Evolutionary conservation across 2,329 filamentous ascomycete genomes (phyloP).

Genomic region (Aaosphaeria arxii): DNA sequence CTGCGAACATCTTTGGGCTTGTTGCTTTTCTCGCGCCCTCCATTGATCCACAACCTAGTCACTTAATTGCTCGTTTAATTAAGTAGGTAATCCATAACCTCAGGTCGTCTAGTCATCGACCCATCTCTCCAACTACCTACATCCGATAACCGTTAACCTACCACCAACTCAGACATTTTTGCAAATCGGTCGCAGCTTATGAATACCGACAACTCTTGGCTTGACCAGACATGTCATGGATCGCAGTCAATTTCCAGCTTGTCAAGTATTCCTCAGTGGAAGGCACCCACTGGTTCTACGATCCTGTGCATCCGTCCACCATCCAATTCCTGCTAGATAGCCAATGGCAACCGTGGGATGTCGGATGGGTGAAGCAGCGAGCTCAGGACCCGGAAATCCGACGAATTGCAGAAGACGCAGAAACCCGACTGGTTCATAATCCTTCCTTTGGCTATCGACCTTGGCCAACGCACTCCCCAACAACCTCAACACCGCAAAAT

Average conservation of each 20-base stretch:
- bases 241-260: slow-evolving; percentile 21
- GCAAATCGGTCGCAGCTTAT: not conserved
- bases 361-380: slow-evolving; percentile 27
- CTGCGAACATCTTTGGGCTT: too few species aligned
- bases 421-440: slow-evolving; percentile 15
- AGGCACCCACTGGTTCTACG: slow-evolving; percentile 29
- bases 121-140: not conserved
- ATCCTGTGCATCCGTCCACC: slow-evolving; percentile 20
- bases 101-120: not conserved
- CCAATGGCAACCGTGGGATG: slow-evolving; percentile 29
- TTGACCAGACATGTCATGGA: slow-evolving; percentile 25
- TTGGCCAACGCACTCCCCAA: slow-evolving; percentile 18
- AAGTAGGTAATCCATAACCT: too few species aligned
- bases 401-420: slow-evolving; percentile 26
- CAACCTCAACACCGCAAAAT: slow-evolving; percentile 1
- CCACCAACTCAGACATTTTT: too few species aligned
- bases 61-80: too few species aligned
- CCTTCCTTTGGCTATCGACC: slow-evolving; percentile 13
- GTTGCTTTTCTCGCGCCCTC: too few species aligned
- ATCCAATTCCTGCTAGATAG: slow-evolving; percentile 30
- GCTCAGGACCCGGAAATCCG: slow-evolving; percentile 26
- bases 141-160: not conserved
- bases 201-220: not conserved
- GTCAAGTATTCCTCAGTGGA: slow-evolving; percentile 29
- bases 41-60: too few species aligned